phyloP scores from a whole-genome alignment of 2,329 filamentous ascomycete genomes.

The Aureobasidium subglaciale region DNA sequence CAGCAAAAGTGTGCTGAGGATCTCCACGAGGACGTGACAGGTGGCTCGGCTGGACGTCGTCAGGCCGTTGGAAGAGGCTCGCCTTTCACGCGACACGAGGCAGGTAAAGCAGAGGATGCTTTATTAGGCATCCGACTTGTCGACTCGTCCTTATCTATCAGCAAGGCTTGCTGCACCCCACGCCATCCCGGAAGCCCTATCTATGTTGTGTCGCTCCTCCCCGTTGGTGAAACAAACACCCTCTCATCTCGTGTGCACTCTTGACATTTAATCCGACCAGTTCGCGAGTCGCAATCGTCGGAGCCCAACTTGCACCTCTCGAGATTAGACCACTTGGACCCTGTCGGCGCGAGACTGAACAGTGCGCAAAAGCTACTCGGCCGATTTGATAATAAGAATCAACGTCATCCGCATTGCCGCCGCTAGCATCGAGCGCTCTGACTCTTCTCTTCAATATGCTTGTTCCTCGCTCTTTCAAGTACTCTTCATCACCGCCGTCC shows the following conservation, averaged over 20 bases:
- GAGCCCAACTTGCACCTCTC: neutral
- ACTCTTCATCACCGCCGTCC: constrained; percentile 29
- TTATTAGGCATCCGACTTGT: neutral
- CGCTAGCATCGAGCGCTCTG: constrained; percentile 10
- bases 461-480: constrained; percentile 40
- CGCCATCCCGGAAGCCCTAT: constrained; percentile 3
- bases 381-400: constrained; percentile 14
- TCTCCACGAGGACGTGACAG: neutral
- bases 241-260: constrained; percentile 9
- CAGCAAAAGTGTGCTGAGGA: neutral
- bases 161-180: constrained; percentile 10
- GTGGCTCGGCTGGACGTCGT: constrained; percentile 1
- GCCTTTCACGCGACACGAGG: constrained; percentile 3
- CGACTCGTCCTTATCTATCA: constrained; percentile 11
- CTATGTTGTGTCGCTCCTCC: constrained; percentile 3
- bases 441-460: constrained; percentile 29
- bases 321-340: constrained; percentile 10
- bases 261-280: neutral
- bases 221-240: constrained; percentile 5
- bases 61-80: neutral
- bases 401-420: constrained; percentile 15
- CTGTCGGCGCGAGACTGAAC: neutral
- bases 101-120: neutral
- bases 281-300: neutral
- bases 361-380: constrained; percentile 7